Evolutionary conservation across 495 filamentous ascomycete species (phyloP), one percentile per base, ranked within the genome.

Genomic region (Acidiella bohemica): DNA sequence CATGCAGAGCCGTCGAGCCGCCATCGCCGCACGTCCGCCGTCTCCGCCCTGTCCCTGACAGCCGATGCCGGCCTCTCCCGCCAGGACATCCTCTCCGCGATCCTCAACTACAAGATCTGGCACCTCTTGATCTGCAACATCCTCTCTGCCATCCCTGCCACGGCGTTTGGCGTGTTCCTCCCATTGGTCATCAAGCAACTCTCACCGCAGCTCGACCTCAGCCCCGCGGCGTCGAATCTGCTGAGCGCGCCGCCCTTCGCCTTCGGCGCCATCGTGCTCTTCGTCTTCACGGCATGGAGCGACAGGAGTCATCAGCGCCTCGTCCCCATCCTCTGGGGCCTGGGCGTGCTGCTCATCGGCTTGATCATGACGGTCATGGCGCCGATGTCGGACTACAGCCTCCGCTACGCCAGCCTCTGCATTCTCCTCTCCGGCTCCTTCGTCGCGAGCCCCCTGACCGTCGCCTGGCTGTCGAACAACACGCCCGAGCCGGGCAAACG

Each of bases 391-490:
- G 31, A 25, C 5, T 58, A 49, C 22, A 37, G 50, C 10, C 47
- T 53, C 6, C 62, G 62, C 30, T 77, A 77, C 46, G 41, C 62
- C 4, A 59, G 59, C 5, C 61, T 78, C 8, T 73, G 71, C 44
- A 46, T 78, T 23, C 55, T 76, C 1, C 65, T 75, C 0, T 53
- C 59, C 3, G 73, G 73, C 3, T 67, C 60, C 36, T 76, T 66
- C 49, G 62, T 73, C 32, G 60, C 72, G 1, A 60, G 63, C 10
- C 72, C 71, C 7, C 57, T 77, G 4, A 68, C 67, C 1, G 69
- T 72, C 2, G 71, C 72, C 3, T 77, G 72, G 74, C 49, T 78
- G 2, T 56, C 59, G 20, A 63, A 61, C 17, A 77, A 77, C 46
- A 77, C 63, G 5, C 57, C 63, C 18, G 62, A 63, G 29, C 65